Conservation (phyloP, 306 rosid genomes). For the Argentina anserina region DNA sequence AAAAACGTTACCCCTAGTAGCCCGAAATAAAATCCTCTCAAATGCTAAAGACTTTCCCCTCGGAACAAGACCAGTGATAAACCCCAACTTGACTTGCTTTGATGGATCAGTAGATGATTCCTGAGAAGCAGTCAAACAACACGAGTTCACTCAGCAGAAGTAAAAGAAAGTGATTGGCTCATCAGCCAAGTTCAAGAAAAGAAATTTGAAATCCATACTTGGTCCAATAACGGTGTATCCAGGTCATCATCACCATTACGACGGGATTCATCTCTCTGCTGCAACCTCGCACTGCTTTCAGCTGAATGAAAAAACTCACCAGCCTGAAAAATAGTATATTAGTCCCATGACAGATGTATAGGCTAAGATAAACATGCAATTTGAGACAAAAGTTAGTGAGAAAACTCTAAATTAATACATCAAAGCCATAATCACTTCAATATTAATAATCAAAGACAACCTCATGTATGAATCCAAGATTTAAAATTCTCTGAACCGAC, state of each 20-base stretch:
- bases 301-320: slow-evolving; percentile 68
- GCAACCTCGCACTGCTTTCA: slow-evolving; percentile 55
- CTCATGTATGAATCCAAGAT: background rate
- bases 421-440: background rate
- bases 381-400: background rate
- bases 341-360: slow-evolving; percentile 7
- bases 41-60: slow-evolving; percentile 54
- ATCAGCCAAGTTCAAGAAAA: slow-evolving; percentile 7
- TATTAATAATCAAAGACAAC: background rate
- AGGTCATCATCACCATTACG: slow-evolving; percentile 49
- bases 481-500: background rate
- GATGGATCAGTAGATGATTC: slow-evolving; percentile 61
- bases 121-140: slow-evolving; percentile 43
- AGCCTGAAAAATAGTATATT: slow-evolving; percentile 48
- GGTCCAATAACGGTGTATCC: slow-evolving; percentile 69
- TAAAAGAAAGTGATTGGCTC: background rate
- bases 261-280: slow-evolving; percentile 66
- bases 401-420: background rate
- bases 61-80: slow-evolving; percentile 51
- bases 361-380: slow-evolving; percentile 13
- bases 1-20: slow-evolving; percentile 58
- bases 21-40: slow-evolving; percentile 63
- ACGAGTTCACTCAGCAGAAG: slow-evolving; percentile 18
- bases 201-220: slow-evolving; percentile 39
- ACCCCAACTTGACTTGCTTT: slow-evolving; percentile 54